These are phyloP conservation scores for Calocybe cyanea DNA, from an alignment of 768 basidiomycete species.

Conservation along the genomic window DNA sequence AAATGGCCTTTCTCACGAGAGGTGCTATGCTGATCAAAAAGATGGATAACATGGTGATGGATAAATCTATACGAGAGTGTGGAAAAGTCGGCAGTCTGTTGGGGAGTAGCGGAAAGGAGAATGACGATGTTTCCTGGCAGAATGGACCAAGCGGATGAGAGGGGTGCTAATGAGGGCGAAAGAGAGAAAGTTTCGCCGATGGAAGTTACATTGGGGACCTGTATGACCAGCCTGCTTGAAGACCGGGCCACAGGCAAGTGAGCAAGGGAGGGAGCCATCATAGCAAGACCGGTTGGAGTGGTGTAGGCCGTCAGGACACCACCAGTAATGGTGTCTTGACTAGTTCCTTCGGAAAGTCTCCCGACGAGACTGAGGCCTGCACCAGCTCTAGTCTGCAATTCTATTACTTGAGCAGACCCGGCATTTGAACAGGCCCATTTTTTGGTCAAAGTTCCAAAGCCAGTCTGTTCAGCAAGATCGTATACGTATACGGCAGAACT, in stretches of 20 bases:
- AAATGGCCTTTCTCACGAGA: slow-evolving; percentile 71
- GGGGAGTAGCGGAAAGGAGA: slow-evolving; percentile 79
- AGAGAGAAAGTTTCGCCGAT: slow-evolving; percentile 64
- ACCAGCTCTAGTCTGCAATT: slow-evolving; percentile 79
- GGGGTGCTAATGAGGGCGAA: slow-evolving; percentile 70
- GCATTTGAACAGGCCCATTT: slow-evolving; percentile 48
- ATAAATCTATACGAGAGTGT: slow-evolving; percentile 69
- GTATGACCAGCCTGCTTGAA: slow-evolving; percentile 70
- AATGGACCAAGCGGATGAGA: slow-evolving; percentile 55
- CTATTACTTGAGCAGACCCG: slow-evolving; percentile 51
- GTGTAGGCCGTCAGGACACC: slow-evolving; percentile 75
- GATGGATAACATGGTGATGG: slow-evolving; percentile 71
- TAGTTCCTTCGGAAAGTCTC: slow-evolving; percentile 75
- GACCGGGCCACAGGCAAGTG: slow-evolving; percentile 62
- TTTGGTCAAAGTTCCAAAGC: slow-evolving; percentile 72
- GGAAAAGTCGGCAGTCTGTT: slow-evolving; percentile 78
- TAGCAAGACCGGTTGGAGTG: slow-evolving; percentile 76
- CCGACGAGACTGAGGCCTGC: slow-evolving; percentile 81
- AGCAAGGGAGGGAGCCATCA: slow-evolving; percentile 79
- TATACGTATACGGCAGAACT: slow-evolving; percentile 77
- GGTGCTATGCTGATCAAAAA: slow-evolving; percentile 85
- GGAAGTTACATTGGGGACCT: slow-evolving; percentile 74
- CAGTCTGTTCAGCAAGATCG: slow-evolving; percentile 80
- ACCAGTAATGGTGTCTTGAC: slow-evolving; percentile 56
- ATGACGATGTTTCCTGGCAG: slow-evolving; percentile 67